phyloP scores from a whole-genome alignment of 2,329 filamentous ascomycete species.

The Periglandula ipomoeae region DNA sequence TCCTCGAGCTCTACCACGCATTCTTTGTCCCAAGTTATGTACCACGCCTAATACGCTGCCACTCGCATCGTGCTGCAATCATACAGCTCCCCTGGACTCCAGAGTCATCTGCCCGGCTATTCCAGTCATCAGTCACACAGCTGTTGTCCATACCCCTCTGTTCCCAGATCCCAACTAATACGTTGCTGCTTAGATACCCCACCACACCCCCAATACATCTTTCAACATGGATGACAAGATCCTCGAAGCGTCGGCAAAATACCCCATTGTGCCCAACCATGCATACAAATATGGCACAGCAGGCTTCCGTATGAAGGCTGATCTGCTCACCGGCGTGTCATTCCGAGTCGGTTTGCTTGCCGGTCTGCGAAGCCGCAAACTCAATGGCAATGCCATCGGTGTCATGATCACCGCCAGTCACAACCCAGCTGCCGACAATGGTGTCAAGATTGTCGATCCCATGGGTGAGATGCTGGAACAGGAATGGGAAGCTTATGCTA shows the following conservation, averaged over 20 bases:
- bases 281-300: conserved; percentile 58
- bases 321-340: conserved; percentile 82
- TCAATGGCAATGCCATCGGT: conserved; percentile 84
- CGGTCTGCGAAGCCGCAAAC: conserved; percentile 78
- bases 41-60: background rate
- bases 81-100: background rate
- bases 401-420: conserved; percentile 95
- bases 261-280: conserved; percentile 47
- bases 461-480: conserved; percentile 97
- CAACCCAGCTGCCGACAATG: conserved; percentile 84
- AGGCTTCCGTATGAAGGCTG: conserved; percentile 61
- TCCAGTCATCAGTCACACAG: background rate
- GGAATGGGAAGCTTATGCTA: conserved; percentile 87
- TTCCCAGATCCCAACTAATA: background rate
- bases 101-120: background rate
- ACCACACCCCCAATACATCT: conserved; percentile 2
- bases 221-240: conserved; percentile 45
- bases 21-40: background rate
- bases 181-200: background rate
- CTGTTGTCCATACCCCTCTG: background rate
- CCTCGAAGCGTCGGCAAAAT: conserved; percentile 51
- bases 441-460: conserved; percentile 92
- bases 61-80: background rate
- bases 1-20: background rate
- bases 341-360: conserved; percentile 89